phyloP scores from a whole-genome alignment of 805 yeast genomes.

The Monosporozyma yasuniensis region DNA sequence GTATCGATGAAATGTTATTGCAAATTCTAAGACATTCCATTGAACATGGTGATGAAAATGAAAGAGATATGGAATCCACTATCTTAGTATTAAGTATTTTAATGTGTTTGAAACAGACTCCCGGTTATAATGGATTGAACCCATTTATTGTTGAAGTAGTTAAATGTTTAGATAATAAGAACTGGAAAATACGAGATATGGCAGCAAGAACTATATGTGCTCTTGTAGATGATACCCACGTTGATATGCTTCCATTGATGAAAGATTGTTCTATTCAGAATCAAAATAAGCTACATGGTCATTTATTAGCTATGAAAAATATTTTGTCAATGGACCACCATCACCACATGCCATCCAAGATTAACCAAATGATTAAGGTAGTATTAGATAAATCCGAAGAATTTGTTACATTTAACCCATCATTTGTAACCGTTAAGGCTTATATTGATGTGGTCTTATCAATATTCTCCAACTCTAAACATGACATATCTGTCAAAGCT shows the following conservation, averaged over 20 bases:
- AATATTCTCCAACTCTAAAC: not conserved
- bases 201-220: slow-evolving; percentile 64
- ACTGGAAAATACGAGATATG: slow-evolving; percentile 85
- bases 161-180: slow-evolving; percentile 40
- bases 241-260: slow-evolving; percentile 26
- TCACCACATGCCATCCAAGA: slow-evolving; percentile 2
- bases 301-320: slow-evolving; percentile 36
- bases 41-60: slow-evolving; percentile 7
- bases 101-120: slow-evolving; percentile 55
- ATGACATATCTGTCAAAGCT: too few relatives aligned
- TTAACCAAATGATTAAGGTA: slow-evolving; percentile 2
- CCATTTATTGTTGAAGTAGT: slow-evolving; percentile 44
- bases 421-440: slow-evolving; percentile 30
- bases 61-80: slow-evolving; percentile 44
- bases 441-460: slow-evolving; percentile 19
- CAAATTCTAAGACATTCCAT: slow-evolving; percentile 32
- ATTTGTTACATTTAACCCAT: slow-evolving; percentile 19
- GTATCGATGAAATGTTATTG: slow-evolving; percentile 43
- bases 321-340: not conserved
- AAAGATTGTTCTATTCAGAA: slow-evolving; percentile 12
- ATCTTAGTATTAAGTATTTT: slow-evolving; percentile 72
- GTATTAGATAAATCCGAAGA: slow-evolving; percentile 1
- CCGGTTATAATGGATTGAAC: slow-evolving; percentile 43
- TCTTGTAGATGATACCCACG: slow-evolving; percentile 31
- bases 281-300: slow-evolving; percentile 54